Evolutionary conservation across 1,284 basidiomycete species (phyloP).

Genomic region (Tilletia indica): DNA sequence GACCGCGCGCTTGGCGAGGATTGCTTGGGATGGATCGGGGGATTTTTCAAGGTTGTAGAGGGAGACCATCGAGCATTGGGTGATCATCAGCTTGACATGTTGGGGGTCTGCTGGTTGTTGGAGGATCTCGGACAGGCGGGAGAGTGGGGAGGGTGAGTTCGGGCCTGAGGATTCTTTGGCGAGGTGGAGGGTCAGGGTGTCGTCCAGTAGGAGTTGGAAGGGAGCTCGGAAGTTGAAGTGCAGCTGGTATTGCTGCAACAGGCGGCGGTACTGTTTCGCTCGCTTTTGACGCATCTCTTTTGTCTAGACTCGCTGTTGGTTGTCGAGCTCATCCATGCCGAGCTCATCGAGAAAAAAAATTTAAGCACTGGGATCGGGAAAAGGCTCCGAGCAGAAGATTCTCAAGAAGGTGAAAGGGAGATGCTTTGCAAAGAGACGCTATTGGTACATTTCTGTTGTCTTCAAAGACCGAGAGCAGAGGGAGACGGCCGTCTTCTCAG

Average conservation of each 20-base stretch:
- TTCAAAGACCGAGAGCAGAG: too few species aligned
- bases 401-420: background rate
- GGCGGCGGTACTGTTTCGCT: slow-evolving; percentile 50
- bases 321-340: background rate
- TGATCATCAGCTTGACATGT: slow-evolving; percentile 52
- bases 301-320: background rate
- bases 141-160: background rate
- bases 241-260: slow-evolving; percentile 47
- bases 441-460: too few species aligned
- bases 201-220: slow-evolving; percentile 50
- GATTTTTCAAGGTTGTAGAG: slow-evolving; percentile 35
- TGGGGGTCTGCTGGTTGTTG: slow-evolving; percentile 33
- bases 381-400: background rate
- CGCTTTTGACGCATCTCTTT: slow-evolving; percentile 49
- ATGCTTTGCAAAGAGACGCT: too few species aligned
- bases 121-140: slow-evolving; percentile 29
- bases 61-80: slow-evolving; percentile 53
- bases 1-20: background rate
- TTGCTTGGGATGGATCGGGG: slow-evolving; percentile 56
- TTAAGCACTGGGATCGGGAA: background rate
- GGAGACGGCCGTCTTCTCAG: too few species aligned
- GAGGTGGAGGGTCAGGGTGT: slow-evolving; percentile 43
- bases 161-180: slow-evolving; percentile 30
- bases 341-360: background rate
- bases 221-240: slow-evolving; percentile 53